A percentile compares a stretch with the other conserved stretches of the same genome.
Conservation (phyloP, 768 basidiomycete genomes). For the Russula sp. region DNA sequence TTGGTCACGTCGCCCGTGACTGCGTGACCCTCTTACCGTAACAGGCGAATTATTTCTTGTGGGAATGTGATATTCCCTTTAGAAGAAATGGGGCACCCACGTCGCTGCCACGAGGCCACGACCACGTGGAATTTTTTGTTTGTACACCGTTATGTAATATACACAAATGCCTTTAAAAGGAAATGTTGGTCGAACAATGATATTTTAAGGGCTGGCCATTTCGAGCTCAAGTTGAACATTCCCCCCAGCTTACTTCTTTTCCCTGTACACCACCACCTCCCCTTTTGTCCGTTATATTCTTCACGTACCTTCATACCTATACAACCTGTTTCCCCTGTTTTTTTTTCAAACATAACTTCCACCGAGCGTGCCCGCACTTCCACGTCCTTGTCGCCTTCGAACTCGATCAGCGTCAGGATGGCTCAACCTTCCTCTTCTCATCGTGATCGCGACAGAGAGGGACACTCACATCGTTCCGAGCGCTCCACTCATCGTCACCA, state of each 20-base stretch:
- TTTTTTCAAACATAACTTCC: slow-evolving; percentile 51
- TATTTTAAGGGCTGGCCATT: slow-evolving; percentile 17
- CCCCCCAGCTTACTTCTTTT: slow-evolving; percentile 22
- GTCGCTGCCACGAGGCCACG: slow-evolving; percentile 12
- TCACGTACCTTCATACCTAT: not conserved
- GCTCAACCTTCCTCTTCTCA: slow-evolving; percentile 81
- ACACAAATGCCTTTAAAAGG: slow-evolving; percentile 21
- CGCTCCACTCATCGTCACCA: slow-evolving; percentile 64
- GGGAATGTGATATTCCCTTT: slow-evolving; percentile 15
- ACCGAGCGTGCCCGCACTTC: slow-evolving; percentile 49
- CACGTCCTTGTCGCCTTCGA: slow-evolving; percentile 71
- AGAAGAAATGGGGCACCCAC: slow-evolving; percentile 19
- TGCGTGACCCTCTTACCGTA: not conserved
- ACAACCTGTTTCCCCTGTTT: slow-evolving; percentile 3
- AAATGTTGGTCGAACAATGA: slow-evolving; percentile 23
- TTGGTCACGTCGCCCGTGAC: slow-evolving; percentile 11
- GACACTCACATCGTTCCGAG: slow-evolving; percentile 51
- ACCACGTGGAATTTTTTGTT: slow-evolving; percentile 26
- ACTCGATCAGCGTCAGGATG: slow-evolving; percentile 69
- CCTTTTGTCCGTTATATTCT: slow-evolving; percentile 21
- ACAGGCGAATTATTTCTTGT: slow-evolving; percentile 3
- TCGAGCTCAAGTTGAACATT: slow-evolving; percentile 27
- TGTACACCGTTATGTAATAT: slow-evolving; percentile 24
- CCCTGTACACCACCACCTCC: slow-evolving; percentile 23
- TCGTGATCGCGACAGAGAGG: slow-evolving; percentile 44